A percentile compares a stretch with the other conserved stretches of the same genome.
These are phyloP conservation scores for Corylus avellana DNA, from an alignment of 306 rosid species.

Conservation along the genomic window DNA sequence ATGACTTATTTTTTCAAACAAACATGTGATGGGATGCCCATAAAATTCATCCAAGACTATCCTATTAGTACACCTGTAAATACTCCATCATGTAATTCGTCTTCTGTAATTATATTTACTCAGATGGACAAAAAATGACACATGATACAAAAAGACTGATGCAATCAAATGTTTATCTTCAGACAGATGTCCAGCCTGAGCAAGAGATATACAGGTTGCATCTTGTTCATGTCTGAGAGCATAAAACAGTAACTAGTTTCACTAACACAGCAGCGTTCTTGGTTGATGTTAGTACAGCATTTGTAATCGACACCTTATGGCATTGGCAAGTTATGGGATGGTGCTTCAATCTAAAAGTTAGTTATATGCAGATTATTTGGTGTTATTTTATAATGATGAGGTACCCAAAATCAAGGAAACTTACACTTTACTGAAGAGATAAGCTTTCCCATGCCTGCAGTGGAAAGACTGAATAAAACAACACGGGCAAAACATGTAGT, in stretches of 20 bases:
- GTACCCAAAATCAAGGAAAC: conserved; percentile 1
- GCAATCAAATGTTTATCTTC: conserved; percentile 14
- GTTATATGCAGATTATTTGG: not conserved
- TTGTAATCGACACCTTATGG: conserved; percentile 1
- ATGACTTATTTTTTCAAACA: no score
- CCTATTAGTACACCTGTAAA: not conserved
- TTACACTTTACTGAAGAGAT: conserved; percentile 90
- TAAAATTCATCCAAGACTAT: not conserved
- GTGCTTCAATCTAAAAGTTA: conserved; percentile 16
- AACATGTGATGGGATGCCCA: no score
- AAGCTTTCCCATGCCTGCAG: conserved; percentile 79
- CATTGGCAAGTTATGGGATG: conserved; percentile 15
- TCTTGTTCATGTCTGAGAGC: not conserved
- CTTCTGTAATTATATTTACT: not conserved
- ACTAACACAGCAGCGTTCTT: not conserved
- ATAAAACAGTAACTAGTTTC: not conserved
- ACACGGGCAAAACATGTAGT: conserved; percentile 41
- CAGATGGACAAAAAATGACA: not conserved
- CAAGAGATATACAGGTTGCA: conserved; percentile 15
- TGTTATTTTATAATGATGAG: not conserved
- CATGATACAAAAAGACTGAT: not conserved
- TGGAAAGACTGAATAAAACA: conserved; percentile 73
- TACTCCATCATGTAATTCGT: not conserved
- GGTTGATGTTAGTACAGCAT: conserved; percentile 2
- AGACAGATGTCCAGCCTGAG: conserved; percentile 25